Evolutionary conservation across 2,329 filamentous ascomycete species (phyloP).

Genomic region (Trichoderma breve): DNA sequence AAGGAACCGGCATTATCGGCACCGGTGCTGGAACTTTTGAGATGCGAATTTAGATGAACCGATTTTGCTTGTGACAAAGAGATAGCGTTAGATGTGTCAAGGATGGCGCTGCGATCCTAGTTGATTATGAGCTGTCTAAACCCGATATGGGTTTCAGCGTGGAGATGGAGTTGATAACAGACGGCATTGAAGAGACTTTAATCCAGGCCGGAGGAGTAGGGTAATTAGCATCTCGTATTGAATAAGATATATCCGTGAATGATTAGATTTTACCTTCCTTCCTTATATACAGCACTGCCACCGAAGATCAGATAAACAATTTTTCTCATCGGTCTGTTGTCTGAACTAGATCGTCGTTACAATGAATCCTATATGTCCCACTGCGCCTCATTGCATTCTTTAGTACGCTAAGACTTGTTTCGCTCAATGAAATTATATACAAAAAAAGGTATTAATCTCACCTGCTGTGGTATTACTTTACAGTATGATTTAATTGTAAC

Average conservation of each 20-base stretch:
- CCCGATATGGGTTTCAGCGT: neutral
- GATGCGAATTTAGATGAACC: neutral
- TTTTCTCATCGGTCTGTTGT: neutral
- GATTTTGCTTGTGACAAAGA: neutral
- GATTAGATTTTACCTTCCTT: neutral
- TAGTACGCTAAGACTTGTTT: neutral
- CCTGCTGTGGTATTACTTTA: neutral
- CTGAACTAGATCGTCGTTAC: neutral
- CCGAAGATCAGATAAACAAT: neutral
- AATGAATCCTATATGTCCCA: neutral
- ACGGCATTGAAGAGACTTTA: neutral
- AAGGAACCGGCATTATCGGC: conserved; percentile 5
- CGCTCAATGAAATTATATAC: neutral
- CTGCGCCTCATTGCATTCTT: neutral
- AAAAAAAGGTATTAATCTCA: too few relatives aligned
- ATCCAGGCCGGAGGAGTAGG: neutral
- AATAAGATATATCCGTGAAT: neutral
- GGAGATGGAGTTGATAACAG: neutral
- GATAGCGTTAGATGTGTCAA: neutral
- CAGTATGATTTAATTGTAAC: neutral
- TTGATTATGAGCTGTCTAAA: neutral
- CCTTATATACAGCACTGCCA: neutral
- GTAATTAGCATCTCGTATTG: neutral
- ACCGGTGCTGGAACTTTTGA: conserved; percentile 9
- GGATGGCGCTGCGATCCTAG: neutral